phyloP scores from a whole-genome alignment of 2,329 filamentous ascomycete genomes.

The Neocatenulostroma microsporum region DNA sequence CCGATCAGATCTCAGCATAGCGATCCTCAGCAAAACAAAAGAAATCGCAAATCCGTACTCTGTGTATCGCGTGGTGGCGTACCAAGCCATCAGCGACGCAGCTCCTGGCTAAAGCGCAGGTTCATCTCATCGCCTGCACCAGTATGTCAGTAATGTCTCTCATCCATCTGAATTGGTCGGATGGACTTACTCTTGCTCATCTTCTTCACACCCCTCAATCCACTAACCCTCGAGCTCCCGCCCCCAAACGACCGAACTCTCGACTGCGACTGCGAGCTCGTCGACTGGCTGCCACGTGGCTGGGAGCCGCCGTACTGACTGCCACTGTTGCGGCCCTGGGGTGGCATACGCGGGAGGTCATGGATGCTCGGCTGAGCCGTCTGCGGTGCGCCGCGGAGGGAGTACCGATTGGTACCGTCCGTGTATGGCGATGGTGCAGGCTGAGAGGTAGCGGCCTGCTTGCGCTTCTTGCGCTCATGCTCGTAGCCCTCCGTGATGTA shows the following conservation, averaged over 20 bases:
- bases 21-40: too few species aligned
- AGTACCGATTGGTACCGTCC: conserved; percentile 2
- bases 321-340: too few species aligned
- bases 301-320: too few species aligned
- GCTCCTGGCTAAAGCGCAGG: conserved; percentile 21
- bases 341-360: conserved; percentile 8
- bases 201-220: conserved; percentile 11
- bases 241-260: conserved; percentile 13
- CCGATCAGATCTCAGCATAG: too few species aligned
- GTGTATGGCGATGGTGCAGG: too few species aligned
- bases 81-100: conserved; percentile 9
- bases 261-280: conserved; percentile 4
- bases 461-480: conserved; percentile 16
- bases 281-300: too few species aligned
- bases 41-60: too few species aligned
- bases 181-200: conserved; percentile 17
- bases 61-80: too few species aligned
- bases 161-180: too few species aligned
- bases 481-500: conserved; percentile 15
- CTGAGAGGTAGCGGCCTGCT: too few species aligned
- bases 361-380: conserved; percentile 5
- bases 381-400: conserved; percentile 5
- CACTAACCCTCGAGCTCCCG: conserved; percentile 7
- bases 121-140: conserved; percentile 15
- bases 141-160: too few species aligned